phyloP scores from a whole-genome alignment of 805 yeast genomes.

The Sporopachydermia quercuum region DNA sequence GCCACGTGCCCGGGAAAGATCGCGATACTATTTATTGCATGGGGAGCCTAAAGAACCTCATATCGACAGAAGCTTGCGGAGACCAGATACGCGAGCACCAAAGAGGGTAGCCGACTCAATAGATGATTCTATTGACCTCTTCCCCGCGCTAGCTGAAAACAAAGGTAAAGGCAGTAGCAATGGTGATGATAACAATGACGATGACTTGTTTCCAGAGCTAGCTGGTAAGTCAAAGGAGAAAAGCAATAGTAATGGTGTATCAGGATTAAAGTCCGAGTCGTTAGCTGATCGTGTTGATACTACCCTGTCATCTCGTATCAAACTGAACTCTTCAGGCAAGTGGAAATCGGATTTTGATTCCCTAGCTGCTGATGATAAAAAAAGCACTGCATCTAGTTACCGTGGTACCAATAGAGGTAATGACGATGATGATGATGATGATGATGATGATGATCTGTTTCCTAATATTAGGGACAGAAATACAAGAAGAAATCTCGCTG shows the following conservation, averaged over 20 bases:
- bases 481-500: constrained; percentile 3
- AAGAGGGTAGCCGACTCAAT: constrained; percentile 6
- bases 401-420: constrained; percentile 4
- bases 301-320: constrained; percentile 5
- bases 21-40: constrained; percentile 50
- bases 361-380: constrained; percentile 22
- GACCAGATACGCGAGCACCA: constrained; percentile 10
- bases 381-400: constrained; percentile 15
- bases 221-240: constrained; percentile 7
- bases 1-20: constrained; percentile 38
- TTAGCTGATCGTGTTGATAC: constrained; percentile 2
- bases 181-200: constrained; percentile 14
- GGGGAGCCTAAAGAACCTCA: constrained; percentile 45
- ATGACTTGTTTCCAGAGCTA: constrained; percentile 24
- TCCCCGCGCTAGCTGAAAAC: constrained; percentile 6
- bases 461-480: constrained; percentile 15
- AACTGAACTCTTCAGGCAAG: constrained; percentile 8
- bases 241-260: neutral
- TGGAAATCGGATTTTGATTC: constrained; percentile 12
- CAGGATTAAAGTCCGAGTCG: neutral
- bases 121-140: constrained; percentile 5
- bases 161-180: constrained; percentile 6
- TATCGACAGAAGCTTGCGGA: constrained; percentile 10
- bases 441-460: constrained; percentile 22
- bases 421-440: constrained; percentile 5